Percentiles rank a stretch among this genome's conserved stretches.
Conservation (phyloP, 208 protist species). For the Trypanosoma mega region DNA sequence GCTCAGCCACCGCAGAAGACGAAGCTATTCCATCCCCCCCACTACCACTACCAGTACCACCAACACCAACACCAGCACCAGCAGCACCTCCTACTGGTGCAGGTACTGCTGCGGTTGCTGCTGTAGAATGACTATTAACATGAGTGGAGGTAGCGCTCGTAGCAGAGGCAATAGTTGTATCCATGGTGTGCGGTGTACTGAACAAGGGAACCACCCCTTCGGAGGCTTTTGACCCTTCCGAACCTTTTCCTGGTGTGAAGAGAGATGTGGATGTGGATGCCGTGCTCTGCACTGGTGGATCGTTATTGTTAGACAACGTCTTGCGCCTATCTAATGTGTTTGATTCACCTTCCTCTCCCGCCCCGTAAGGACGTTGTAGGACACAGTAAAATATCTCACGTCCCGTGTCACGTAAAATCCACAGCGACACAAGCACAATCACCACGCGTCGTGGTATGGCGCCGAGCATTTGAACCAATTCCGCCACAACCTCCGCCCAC, state of each 20-base stretch:
- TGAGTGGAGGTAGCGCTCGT: neutral
- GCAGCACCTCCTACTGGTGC: neutral
- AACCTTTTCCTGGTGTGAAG: neutral
- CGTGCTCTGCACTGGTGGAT: constrained; percentile 22
- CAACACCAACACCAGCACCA: too few species aligned
- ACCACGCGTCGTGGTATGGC: constrained; percentile 26
- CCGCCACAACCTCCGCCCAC: constrained; percentile 62
- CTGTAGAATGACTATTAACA: neutral
- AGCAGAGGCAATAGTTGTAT: neutral
- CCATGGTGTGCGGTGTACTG: neutral
- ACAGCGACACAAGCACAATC: constrained; percentile 62
- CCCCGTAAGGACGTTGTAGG: constrained; percentile 46
- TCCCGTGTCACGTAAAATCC: constrained; percentile 62
- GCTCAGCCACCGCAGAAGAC: neutral
- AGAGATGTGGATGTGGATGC: neutral
- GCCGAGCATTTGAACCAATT: constrained; percentile 49
- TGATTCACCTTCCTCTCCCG: constrained; percentile 18
- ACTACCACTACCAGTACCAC: too few species aligned
- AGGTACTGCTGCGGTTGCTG: neutral
- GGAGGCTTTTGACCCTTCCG: neutral
- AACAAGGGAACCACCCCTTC: neutral
- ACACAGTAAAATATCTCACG: constrained; percentile 78
- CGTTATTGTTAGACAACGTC: neutral
- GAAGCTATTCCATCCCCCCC: too few species aligned
- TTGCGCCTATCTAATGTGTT: constrained; percentile 21